Base-by-base conservation (phyloP, 1,284 basidiomycete genomes). In the Retiboletus flavoniger region DNA sequence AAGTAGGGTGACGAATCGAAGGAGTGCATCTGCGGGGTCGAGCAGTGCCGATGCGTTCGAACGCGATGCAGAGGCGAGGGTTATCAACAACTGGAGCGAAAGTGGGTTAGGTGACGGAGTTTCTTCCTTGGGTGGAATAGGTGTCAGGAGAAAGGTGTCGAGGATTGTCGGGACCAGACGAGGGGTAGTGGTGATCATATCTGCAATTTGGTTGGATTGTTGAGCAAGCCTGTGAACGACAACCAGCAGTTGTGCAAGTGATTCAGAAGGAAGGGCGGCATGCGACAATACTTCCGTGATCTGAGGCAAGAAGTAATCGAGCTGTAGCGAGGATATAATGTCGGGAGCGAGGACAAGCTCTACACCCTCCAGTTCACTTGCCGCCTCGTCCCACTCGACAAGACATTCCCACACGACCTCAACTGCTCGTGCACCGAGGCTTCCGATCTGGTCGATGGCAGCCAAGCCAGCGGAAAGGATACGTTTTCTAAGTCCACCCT, bases 1-100 rank as follows among this genome's bases (percentile, higher is more conserved):
- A 8, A 82, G 75, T 26, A 81, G 74, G 0, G 86, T 78, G 40
- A 95, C 69, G 66, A 93, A 96, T 31, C 90, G 85, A 41, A 97
- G 76, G 0, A 95, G 79, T 0, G 84, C 73, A 72, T 92, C 82
- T 28, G 83, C 74, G 50, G 79, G 67, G 54, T 81, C 78, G 50
- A 78, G 66, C 3, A 95, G 72, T 2, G 76, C 71, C 13, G 74
- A 72, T 0, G 95, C 93, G 56, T 84, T 87, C 0, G 75, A 64
- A 24, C 93, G 81, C 0, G 89, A 89, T 2, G 87, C 81, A 3
- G 73, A 71, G 0, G 85, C 83, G 26, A 93, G 75, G 1, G 78
- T 80, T 11, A 70, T 74, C 19, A 97, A 72, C 10, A 94, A 66
- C 9, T 74, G 73, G 6, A 96, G 68, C 0, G 84, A 82, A 39